Conservation (phyloP, 2,329 filamentous ascomycete genomes). For the Claviceps arundinis region DNA sequence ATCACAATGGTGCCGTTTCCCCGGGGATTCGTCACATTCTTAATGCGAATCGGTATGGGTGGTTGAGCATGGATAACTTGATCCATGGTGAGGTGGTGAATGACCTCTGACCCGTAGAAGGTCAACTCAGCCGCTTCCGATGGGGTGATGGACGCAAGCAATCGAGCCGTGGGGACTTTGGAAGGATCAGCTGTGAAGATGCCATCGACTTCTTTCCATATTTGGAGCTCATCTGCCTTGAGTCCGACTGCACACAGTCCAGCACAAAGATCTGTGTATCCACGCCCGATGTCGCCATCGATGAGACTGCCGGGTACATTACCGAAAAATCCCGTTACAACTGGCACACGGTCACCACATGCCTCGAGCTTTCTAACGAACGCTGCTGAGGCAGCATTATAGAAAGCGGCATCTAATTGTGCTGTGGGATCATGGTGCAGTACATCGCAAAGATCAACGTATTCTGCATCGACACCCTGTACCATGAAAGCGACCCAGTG, state of each 20-base stretch:
- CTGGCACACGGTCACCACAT: constrained; percentile 56
- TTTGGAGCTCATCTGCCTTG: constrained; percentile 78
- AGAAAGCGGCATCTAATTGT: constrained; percentile 55
- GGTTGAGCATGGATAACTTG: constrained; percentile 73
- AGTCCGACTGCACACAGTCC: constrained; percentile 82
- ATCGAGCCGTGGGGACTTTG: constrained; percentile 83
- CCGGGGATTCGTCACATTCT: constrained; percentile 79
- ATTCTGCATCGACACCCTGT: constrained; percentile 69
- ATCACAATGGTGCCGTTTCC: constrained; percentile 71
- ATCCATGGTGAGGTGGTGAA: constrained; percentile 98
- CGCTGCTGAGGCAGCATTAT: constrained; percentile 46
- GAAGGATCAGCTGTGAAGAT: constrained; percentile 77
- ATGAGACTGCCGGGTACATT: constrained; percentile 83
- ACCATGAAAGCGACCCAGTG: constrained; percentile 13
- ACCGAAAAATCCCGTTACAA: constrained; percentile 90
- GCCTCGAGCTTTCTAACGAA: constrained; percentile 51
- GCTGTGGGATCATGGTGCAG: constrained; percentile 52
- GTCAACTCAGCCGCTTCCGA: constrained; percentile 93
- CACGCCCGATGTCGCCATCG: constrained; percentile 77
- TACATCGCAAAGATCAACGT: constrained; percentile 76
- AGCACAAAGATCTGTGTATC: constrained; percentile 93
- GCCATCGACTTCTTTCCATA: constrained; percentile 98
- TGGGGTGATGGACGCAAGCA: constrained; percentile 82
- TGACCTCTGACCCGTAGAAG: constrained; percentile 89
- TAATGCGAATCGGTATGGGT: constrained; percentile 76